Conservation (phyloP, 2,329 filamentous ascomycete species). For the Cladosporium austrohemisphaericum region DNA sequence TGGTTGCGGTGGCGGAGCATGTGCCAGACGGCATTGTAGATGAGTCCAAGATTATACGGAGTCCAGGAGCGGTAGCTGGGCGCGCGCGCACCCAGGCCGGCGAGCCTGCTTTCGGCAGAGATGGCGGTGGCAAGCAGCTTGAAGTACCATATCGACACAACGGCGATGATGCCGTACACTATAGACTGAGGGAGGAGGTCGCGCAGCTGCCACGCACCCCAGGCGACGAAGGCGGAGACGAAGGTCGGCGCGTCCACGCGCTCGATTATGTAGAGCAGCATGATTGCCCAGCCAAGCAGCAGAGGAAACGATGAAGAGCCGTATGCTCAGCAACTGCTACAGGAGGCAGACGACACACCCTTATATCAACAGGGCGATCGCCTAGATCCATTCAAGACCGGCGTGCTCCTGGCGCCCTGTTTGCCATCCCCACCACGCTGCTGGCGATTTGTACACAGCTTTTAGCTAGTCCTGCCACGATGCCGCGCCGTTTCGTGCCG, state of each 20-base stretch:
- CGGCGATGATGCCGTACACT: slow-evolving; percentile 17
- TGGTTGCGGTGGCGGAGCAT: slow-evolving; percentile 51
- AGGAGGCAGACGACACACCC: not conserved
- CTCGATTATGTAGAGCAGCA: slow-evolving; percentile 21
- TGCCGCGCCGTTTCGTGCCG: slow-evolving; percentile 4
- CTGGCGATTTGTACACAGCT: too few species aligned
- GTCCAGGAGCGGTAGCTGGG: slow-evolving; percentile 36
- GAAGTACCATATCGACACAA: slow-evolving; percentile 18
- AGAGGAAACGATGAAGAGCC: not conserved
- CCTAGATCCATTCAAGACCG: not conserved
- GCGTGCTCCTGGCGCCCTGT: not conserved
- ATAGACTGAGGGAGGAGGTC: slow-evolving; percentile 17
- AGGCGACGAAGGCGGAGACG: slow-evolving; percentile 14
- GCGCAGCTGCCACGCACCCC: slow-evolving; percentile 14
- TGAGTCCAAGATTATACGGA: slow-evolving; percentile 59
- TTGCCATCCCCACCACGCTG: not conserved
- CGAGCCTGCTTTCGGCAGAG: slow-evolving; percentile 36
- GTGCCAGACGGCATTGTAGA: slow-evolving; percentile 54
- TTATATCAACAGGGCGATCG: slow-evolving; percentile 6
- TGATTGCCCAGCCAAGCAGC: not conserved
- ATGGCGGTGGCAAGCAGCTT: slow-evolving; percentile 24
- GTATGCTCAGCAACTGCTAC: not conserved
- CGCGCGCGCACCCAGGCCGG: slow-evolving; percentile 44
- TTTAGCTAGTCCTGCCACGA: too few species aligned
- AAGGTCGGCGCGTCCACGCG: slow-evolving; percentile 18